These are phyloP conservation scores for Neocatenulostroma microsporum DNA, from an alignment of 2,329 filamentous ascomycete genomes.

Conservation along the genomic window DNA sequence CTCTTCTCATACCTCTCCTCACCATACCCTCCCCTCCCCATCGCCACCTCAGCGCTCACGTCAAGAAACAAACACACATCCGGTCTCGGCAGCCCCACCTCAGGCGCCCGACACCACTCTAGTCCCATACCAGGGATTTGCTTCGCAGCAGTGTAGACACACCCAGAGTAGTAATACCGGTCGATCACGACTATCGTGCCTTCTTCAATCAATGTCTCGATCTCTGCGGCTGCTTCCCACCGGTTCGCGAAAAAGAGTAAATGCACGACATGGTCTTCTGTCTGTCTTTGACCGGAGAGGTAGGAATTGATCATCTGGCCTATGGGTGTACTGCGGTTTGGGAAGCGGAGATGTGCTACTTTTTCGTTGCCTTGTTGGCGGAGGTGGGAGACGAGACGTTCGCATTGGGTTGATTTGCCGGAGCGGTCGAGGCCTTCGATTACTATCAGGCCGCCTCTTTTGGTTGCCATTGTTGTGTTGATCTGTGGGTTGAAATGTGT, in stretches of 20 bases:
- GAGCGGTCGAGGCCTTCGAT: constrained; percentile 85
- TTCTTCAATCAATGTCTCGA: constrained; percentile 42
- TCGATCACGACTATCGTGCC: constrained; percentile 79
- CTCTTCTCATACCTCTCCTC: constrained; percentile 80
- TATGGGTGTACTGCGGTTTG: constrained; percentile 74
- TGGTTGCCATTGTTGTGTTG: background rate
- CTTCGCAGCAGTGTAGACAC: constrained; percentile 89
- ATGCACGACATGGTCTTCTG: constrained; percentile 85
- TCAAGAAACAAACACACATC: constrained; percentile 85
- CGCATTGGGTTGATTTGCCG: constrained; percentile 86
- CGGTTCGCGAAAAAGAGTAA: constrained; percentile 84
- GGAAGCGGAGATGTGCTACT: constrained; percentile 58
- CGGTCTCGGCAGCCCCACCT: constrained; percentile 77
- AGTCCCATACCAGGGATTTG: constrained; percentile 61
- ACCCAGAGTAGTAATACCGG: constrained; percentile 90
- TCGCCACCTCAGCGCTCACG: constrained; percentile 64
- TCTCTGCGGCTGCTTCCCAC: constrained; percentile 59
- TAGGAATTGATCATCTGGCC: constrained; percentile 82
- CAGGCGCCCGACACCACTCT: constrained; percentile 74
- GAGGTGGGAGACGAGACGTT: constrained; percentile 53
- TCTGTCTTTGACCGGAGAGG: constrained; percentile 60
- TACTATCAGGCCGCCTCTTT: constrained; percentile 63
- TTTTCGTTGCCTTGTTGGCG: constrained; percentile 41
- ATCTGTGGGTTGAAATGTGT: background rate
- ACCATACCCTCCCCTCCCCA: constrained; percentile 75